Evolutionary conservation across 1,284 basidiomycete species (phyloP).

Genomic region (Takashimella koratensis): DNA sequence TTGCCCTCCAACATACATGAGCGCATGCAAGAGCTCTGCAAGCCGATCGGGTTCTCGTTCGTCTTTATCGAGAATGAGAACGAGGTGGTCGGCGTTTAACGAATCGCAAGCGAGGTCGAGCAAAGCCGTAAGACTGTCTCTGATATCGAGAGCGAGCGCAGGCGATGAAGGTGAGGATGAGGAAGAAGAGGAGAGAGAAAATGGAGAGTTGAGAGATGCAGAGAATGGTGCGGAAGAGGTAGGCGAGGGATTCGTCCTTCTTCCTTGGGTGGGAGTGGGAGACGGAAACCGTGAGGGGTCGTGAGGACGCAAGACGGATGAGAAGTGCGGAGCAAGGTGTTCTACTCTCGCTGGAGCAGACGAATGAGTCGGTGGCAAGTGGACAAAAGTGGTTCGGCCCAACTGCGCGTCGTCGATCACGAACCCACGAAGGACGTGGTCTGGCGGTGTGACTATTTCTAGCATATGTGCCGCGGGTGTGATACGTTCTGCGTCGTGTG

Average conservation of each 20-base stretch:
- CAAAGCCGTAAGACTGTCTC: slow-evolving; percentile 44
- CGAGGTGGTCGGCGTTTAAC: slow-evolving; percentile 35
- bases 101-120: slow-evolving; percentile 46
- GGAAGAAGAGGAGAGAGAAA: slow-evolving; percentile 2
- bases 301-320: slow-evolving; percentile 40
- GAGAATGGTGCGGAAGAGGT: neutral
- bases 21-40: slow-evolving; percentile 42
- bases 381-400: slow-evolving; percentile 40
- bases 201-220: neutral
- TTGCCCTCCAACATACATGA: slow-evolving; percentile 47
- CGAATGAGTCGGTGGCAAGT: slow-evolving; percentile 30
- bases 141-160: slow-evolving; percentile 35
- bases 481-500: slow-evolving; percentile 31
- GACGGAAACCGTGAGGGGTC: slow-evolving; percentile 32
- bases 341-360: slow-evolving; percentile 21
- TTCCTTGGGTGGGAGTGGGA: slow-evolving; percentile 4
- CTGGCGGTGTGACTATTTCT: slow-evolving; percentile 45
- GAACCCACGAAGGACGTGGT: slow-evolving; percentile 38
- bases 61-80: slow-evolving; percentile 42
- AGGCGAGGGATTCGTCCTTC: slow-evolving; percentile 1
- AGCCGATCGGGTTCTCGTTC: slow-evolving; percentile 40
- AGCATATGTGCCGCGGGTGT: slow-evolving; percentile 29
- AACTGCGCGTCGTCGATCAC: slow-evolving; percentile 27
- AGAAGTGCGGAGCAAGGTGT: slow-evolving; percentile 38
- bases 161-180: slow-evolving; percentile 1